Evolutionary conservation across 2,329 filamentous ascomycete species (phyloP).

Genomic region (Colletotrichum truncatum): DNA sequence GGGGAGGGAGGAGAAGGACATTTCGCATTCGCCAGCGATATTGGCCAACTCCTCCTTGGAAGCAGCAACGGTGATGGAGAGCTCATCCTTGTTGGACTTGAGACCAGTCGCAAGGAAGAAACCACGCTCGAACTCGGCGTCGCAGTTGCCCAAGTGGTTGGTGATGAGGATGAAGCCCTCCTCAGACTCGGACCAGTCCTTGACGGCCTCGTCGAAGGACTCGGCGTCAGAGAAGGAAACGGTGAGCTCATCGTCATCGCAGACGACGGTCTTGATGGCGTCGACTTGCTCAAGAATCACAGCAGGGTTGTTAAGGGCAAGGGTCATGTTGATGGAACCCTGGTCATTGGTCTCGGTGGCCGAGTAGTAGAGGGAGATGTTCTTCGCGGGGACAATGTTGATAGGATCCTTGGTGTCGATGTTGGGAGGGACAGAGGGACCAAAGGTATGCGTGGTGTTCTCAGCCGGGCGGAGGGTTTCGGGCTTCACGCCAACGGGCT

Average conservation of each 20-base stretch:
- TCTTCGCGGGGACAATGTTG: slow-evolving; percentile 32
- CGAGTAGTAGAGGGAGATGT: slow-evolving; percentile 32
- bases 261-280: slow-evolving; percentile 28
- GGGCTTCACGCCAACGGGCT: slow-evolving; percentile 16
- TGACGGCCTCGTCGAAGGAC: slow-evolving; percentile 31
- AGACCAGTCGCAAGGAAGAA: slow-evolving; percentile 46
- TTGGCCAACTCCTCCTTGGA: slow-evolving; percentile 41
- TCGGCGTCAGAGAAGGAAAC: slow-evolving; percentile 31
- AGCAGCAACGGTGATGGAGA: slow-evolving; percentile 42
- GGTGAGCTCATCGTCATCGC: slow-evolving; percentile 26
- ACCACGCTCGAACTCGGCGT: slow-evolving; percentile 48
- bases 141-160: slow-evolving; percentile 51
- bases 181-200: slow-evolving; percentile 28
- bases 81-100: slow-evolving; percentile 34
- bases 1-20: slow-evolving; percentile 38
- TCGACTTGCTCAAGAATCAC: slow-evolving; percentile 34
- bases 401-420: slow-evolving; percentile 27
- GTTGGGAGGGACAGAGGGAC: slow-evolving; percentile 18
- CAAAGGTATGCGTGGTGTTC: slow-evolving; percentile 35
- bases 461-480: slow-evolving; percentile 36
- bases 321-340: slow-evolving; percentile 34
- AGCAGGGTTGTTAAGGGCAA: slow-evolving; percentile 33
- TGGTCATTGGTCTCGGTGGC: slow-evolving; percentile 12
- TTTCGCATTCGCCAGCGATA: slow-evolving; percentile 40
- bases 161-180: slow-evolving; percentile 49